Evolutionary conservation across 2,329 filamentous ascomycete species (phyloP).

Genomic region (Chrysosporium queenslandicum): DNA sequence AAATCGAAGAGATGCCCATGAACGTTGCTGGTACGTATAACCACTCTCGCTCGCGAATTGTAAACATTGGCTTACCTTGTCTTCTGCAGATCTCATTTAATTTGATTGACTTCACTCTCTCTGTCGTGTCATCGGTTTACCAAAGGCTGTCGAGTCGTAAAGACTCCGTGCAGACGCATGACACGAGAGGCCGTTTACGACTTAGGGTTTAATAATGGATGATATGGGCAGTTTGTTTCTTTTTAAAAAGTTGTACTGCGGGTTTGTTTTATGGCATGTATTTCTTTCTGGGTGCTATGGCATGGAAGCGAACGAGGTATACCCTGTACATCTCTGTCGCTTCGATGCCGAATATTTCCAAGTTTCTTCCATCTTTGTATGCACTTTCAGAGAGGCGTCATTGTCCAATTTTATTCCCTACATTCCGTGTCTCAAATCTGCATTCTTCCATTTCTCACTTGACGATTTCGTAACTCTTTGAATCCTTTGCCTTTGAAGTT

Average conservation of each 20-base stretch:
- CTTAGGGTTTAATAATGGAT: slow-evolving; percentile 15
- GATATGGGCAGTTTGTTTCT: slow-evolving; percentile 15
- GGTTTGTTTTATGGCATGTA: slow-evolving; percentile 10
- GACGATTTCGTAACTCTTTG: neutral
- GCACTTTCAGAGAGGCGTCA: slow-evolving; percentile 13
- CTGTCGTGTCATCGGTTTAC: slow-evolving; percentile 22
- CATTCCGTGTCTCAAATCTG: slow-evolving; percentile 9
- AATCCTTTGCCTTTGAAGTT: neutral
- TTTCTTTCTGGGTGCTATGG: slow-evolving; percentile 11
- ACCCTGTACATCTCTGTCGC: slow-evolving; percentile 8
- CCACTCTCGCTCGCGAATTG: neutral
- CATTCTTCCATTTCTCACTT: neutral
- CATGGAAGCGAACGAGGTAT: slow-evolving; percentile 7
- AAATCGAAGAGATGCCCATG: slow-evolving; percentile 99
- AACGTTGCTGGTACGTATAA: slow-evolving; percentile 54
- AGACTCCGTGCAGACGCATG: slow-evolving; percentile 3
- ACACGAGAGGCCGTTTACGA: slow-evolving; percentile 11
- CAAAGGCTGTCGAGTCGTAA: slow-evolving; percentile 10
- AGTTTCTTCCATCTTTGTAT: slow-evolving; percentile 11
- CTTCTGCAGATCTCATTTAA: slow-evolving; percentile 36
- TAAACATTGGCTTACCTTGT: neutral
- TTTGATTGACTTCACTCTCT: slow-evolving; percentile 18
- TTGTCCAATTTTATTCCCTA: slow-evolving; percentile 14
- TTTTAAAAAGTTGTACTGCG: slow-evolving; percentile 16
- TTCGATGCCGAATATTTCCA: slow-evolving; percentile 7